Base-by-base conservation (phyloP, 2,329 filamentous ascomycete species). In the Orbilia brochopaga region DNA sequence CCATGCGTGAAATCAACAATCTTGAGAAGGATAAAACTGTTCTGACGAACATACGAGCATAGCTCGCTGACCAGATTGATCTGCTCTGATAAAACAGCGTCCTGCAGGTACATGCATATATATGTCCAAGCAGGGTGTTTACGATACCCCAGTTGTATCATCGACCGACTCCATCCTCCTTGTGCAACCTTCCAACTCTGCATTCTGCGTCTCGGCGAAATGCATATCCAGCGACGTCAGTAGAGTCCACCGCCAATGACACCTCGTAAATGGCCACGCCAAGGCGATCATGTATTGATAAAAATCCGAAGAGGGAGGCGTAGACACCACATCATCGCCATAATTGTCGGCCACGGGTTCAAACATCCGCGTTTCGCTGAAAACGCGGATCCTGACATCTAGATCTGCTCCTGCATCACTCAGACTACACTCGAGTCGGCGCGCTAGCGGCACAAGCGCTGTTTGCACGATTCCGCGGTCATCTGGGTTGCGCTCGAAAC, bases 211-310 rank as follows among this genome's bases (percentile, higher is more conserved):
- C 44, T 60, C 51, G 19, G 37, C 44, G 21, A 51, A 60, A 13
- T 37, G 27, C 27, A 37, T 6, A 52, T 60, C 57, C 46, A 60
- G 10, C 30, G 57, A 44, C 11, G 21, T 52, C 4, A 51, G 42
- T 5, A 60, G 27, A 10, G 44, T 27, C n/a, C 51, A 60, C 46
- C 40, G 35, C 57, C 57, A 60, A 8, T 35, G 50, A 11, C 46
- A 44, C 57, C 30, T 51, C 23, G 57, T 60, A 44, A 60, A 52
- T 27, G 57, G 57, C 57, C 57, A 60, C 19, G 57, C 57, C 27
- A 60, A 24, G 7, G 57, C 57, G 30, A 60, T 42, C 10, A 60
- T 21, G 2, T 44, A n/a, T 27, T 42, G 48, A 15, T 51, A 30
- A 24, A 37, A 37, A 27, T 40, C 51, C 17, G 35, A 27, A 1